Evolutionary conservation across 352 stramenopile genomes (phyloP), one percentile per base, ranked within the genome.

Genomic region (Pythium sukuiense): DNA sequence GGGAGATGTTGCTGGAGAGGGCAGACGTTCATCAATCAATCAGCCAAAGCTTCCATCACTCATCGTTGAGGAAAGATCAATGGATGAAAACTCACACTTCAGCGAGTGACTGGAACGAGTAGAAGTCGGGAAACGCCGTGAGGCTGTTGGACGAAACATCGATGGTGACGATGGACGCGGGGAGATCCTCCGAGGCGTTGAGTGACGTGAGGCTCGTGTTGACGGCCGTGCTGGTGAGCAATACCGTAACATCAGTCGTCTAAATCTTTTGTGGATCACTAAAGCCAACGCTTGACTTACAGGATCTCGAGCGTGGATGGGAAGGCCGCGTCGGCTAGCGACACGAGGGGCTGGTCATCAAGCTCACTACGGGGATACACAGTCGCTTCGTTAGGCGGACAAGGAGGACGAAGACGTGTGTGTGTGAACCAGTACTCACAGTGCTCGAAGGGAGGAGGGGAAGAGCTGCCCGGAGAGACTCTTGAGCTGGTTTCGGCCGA

Each of bases 91-190:
- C 48, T 16, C 24, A 67, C 53, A 70, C 46, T 39, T 63, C 43
- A 32, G 61, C 18, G 57, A 69, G 27, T 0, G 54, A 70, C 18
- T 20, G 30, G 26, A 65, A 70, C 39, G 46, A 7, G 12, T 49
- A 73, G 2, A 64, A 33, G n/a, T 71, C 53, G 5, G 65, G 65
- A 35, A 66, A 63, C 3, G n/a, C 0, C 11, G 59, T 27, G 43
- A 71, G 53, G 8, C 18, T 27, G 59, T 71, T 71, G 41, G 33
- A 48, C 39, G 65, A 60, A 9, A 71, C 8, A 45, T 71, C 57
- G 9, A 68, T 45, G 30, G 53, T 33, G 20, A 33, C 35, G 7
- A 68, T 53, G 5, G 61, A 58, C 8, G n/a, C 1, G 1, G 61
- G 61, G 5, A 68, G 61, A 20, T 53, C 20, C 0, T 32, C 27